A percentile compares a stretch with the other conserved stretches of the same genome.
Conservation (phyloP, 1,284 basidiomycete species). For the Tremellales sp. region DNA sequence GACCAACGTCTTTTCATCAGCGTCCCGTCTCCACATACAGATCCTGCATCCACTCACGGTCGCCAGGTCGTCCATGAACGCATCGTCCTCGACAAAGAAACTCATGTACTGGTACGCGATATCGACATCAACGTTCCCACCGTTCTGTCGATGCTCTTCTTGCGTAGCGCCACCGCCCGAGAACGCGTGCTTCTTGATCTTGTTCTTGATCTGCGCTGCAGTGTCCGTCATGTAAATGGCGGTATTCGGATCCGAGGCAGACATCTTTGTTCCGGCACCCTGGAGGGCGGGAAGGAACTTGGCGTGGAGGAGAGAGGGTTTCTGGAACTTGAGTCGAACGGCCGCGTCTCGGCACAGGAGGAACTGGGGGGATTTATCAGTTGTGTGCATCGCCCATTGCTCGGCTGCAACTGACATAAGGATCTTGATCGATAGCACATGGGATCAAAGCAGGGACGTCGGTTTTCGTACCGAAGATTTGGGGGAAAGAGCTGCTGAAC, state of each 20-base stretch:
- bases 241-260: slow-evolving; percentile 83
- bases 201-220: slow-evolving; percentile 91
- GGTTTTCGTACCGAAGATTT: slow-evolving; percentile 83
- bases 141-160: slow-evolving; percentile 83
- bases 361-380: slow-evolving; percentile 58
- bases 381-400: not conserved
- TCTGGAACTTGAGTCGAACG: slow-evolving; percentile 88
- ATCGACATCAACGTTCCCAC: slow-evolving; percentile 93
- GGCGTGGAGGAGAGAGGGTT: slow-evolving; percentile 86
- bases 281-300: slow-evolving; percentile 99
- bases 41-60: slow-evolving; percentile 64
- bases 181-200: slow-evolving; percentile 91
- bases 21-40: not conserved
- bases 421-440: slow-evolving; percentile 92
- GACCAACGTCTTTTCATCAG: slow-evolving; percentile 6
- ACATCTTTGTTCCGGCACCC: slow-evolving; percentile 99
- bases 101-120: slow-evolving; percentile 92
- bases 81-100: slow-evolving; percentile 97
- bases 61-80: slow-evolving; percentile 70
- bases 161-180: slow-evolving; percentile 85
- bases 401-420: slow-evolving; percentile 39
- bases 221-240: slow-evolving; percentile 97
- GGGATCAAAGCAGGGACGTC: slow-evolving; percentile 93
- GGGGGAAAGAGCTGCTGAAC: slow-evolving; percentile 98
- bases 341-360: slow-evolving; percentile 95